These are phyloP conservation scores for Aspergillus cristatus DNA, from an alignment of 495 filamentous ascomycete genomes.

Conservation along the genomic window DNA sequence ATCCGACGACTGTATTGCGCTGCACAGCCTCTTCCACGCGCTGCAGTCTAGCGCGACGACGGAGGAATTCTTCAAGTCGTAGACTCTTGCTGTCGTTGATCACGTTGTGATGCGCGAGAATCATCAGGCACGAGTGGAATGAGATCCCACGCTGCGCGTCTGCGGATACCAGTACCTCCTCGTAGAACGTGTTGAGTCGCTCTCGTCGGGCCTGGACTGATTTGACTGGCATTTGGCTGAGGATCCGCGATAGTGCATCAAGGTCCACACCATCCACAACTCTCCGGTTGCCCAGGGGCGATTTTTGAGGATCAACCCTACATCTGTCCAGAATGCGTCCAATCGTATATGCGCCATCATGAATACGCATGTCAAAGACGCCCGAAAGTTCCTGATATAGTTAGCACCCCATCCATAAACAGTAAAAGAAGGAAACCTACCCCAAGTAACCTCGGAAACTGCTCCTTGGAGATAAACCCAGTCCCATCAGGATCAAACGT, in stretches of 20 bases:
- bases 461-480: conserved; percentile 85
- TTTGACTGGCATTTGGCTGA: conserved; percentile 65
- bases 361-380: conserved; percentile 95
- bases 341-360: conserved; percentile 82
- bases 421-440: conserved; percentile 33
- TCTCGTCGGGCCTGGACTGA: conserved; percentile 63
- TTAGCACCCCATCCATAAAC: conserved; percentile 3
- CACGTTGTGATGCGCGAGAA: conserved; percentile 96
- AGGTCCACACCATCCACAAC: conserved; percentile 70
- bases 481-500: conserved; percentile 85
- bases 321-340: conserved; percentile 74
- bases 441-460: conserved; percentile 81
- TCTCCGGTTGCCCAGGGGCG: conserved; percentile 31
- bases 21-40: conserved; percentile 94
- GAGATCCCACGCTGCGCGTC: conserved; percentile 80
- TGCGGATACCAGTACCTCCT: conserved; percentile 90
- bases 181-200: conserved; percentile 85
- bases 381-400: conserved; percentile 68
- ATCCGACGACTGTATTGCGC: conserved; percentile 78
- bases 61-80: conserved; percentile 86
- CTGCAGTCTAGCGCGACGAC: conserved; percentile 80
- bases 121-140: conserved; percentile 93
- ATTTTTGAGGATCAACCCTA: conserved; percentile 42
- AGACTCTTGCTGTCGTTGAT: conserved; percentile 97
- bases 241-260: conserved; percentile 58